Evolutionary conservation across 768 basidiomycete species (phyloP).

Genomic region (Mycena crocata): DNA sequence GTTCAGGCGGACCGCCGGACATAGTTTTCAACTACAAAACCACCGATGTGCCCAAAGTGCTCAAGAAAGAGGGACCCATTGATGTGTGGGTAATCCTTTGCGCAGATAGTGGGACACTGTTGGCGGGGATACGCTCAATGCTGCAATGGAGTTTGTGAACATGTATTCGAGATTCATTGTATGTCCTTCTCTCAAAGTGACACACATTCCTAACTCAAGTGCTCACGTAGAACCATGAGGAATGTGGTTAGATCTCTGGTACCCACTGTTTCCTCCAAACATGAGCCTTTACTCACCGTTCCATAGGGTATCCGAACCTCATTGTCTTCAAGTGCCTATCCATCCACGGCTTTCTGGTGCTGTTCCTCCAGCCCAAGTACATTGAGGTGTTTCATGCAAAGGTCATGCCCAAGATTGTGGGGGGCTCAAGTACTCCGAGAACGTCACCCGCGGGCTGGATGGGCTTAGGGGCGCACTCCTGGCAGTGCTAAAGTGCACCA

Average conservation of each 20-base stretch:
- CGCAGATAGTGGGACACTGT: constrained; percentile 68
- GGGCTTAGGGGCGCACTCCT: constrained; percentile 47
- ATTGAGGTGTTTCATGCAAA: constrained; percentile 49
- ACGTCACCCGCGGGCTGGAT: constrained; percentile 58
- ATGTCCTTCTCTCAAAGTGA: constrained; percentile 6
- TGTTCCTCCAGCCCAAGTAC: constrained; percentile 8
- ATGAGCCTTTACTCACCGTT: neutral
- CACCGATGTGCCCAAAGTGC: constrained; percentile 59
- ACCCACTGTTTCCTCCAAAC: neutral
- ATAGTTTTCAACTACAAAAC: constrained; percentile 84
- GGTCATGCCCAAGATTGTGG: constrained; percentile 58
- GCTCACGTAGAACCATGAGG: constrained; percentile 41
- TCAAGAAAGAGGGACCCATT: constrained; percentile 47
- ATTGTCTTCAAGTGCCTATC: neutral
- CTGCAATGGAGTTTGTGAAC: constrained; percentile 61
- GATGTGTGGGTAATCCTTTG: constrained; percentile 53
- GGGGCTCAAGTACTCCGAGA: constrained; percentile 60
- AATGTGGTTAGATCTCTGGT: constrained; percentile 55
- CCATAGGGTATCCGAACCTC: constrained; percentile 39
- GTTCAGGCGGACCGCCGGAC: constrained; percentile 73
- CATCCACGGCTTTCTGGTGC: constrained; percentile 9
- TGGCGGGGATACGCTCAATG: constrained; percentile 69
- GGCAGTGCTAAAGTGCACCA: constrained; percentile 42
- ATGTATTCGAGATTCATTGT: constrained; percentile 63
- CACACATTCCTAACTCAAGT: neutral